These are phyloP conservation scores for Agrocybe praecox DNA, from an alignment of 768 basidiomycete genomes.

Conservation along the genomic window DNA sequence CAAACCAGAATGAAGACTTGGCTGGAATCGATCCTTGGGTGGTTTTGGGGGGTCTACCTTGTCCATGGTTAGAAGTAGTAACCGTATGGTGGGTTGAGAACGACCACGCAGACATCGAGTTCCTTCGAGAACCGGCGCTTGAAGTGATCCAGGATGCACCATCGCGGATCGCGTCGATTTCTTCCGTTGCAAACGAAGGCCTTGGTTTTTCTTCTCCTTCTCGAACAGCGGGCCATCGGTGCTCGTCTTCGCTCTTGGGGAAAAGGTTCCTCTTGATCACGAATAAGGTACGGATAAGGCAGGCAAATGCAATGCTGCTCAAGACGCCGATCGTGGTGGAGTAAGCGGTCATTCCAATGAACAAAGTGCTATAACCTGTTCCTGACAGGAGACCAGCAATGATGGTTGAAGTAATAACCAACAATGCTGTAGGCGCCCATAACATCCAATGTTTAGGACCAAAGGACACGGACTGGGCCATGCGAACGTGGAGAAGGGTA, in stretches of 20 bases:
- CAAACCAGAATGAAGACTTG: slow-evolving; percentile 70
- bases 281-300: slow-evolving; percentile 63
- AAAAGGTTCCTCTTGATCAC: slow-evolving; percentile 67
- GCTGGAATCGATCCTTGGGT: slow-evolving; percentile 46
- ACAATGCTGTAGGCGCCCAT: slow-evolving; percentile 63
- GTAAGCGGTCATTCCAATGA: slow-evolving; percentile 63
- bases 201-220: slow-evolving; percentile 55
- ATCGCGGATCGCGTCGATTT: slow-evolving; percentile 72
- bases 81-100: slow-evolving; percentile 68
- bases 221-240: slow-evolving; percentile 63
- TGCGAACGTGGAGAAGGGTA: slow-evolving; percentile 69
- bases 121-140: slow-evolving; percentile 53
- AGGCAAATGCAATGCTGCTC: slow-evolving; percentile 57
- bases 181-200: slow-evolving; percentile 70
- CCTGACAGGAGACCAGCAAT: slow-evolving; percentile 60
- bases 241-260: slow-evolving; percentile 49
- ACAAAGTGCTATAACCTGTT: slow-evolving; percentile 54
- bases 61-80: slow-evolving; percentile 37
- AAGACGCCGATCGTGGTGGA: slow-evolving; percentile 51
- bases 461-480: slow-evolving; percentile 70
- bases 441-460: slow-evolving; percentile 75
- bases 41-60: slow-evolving; percentile 36
- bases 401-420: slow-evolving; percentile 58
- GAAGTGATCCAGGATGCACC: slow-evolving; percentile 85
- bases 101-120: slow-evolving; percentile 70